These are phyloP conservation scores for Backusella parvicylindrica DNA, from an alignment of 192 early-diverging fungal species.

Conservation along the genomic window DNA sequence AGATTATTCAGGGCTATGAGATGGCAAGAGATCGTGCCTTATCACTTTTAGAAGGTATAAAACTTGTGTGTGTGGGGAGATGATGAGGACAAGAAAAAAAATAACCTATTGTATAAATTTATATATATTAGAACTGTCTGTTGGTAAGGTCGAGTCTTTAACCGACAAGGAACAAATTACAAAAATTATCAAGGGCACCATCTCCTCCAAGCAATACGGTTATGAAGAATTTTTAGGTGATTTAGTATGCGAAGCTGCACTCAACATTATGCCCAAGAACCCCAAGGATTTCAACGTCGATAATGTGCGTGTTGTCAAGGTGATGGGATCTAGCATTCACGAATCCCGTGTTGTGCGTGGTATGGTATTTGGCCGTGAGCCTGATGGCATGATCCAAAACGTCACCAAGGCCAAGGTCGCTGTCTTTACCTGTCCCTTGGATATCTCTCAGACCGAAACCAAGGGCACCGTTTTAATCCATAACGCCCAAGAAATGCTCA, in stretches of 20 bases:
- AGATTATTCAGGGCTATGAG: slow-evolving; percentile 94
- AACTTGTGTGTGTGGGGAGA: too few species aligned
- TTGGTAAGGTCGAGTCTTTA: slow-evolving; percentile 58
- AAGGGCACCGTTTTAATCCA: slow-evolving; percentile 98
- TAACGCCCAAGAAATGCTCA: slow-evolving; percentile 94
- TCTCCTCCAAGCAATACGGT: slow-evolving; percentile 94
- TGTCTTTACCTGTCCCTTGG: slow-evolving; percentile 91
- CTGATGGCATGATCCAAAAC: slow-evolving; percentile 71
- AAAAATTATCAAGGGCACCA: slow-evolving; percentile 75
- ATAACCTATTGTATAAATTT: background rate
- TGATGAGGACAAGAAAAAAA: background rate
- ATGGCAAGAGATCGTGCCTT: slow-evolving; percentile 81
- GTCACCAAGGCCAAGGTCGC: slow-evolving; percentile 90
- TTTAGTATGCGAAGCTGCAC: slow-evolving; percentile 81
- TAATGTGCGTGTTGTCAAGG: slow-evolving; percentile 94
- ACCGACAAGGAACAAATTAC: slow-evolving; percentile 57
- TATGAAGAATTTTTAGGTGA: slow-evolving; percentile 84
- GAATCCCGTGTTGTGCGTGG: slow-evolving; percentile 90
- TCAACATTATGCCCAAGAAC: slow-evolving; percentile 88
- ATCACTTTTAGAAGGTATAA: slow-evolving; percentile 66
- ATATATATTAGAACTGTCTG: slow-evolving; percentile 52
- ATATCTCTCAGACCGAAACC: slow-evolving; percentile 93
- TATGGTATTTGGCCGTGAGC: slow-evolving; percentile 95
- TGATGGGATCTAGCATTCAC: slow-evolving; percentile 86
- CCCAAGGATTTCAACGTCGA: slow-evolving; percentile 91